Conservation (phyloP, 371 early-diverging fungal genomes). For the Encephalitozoon hellem region DNA sequence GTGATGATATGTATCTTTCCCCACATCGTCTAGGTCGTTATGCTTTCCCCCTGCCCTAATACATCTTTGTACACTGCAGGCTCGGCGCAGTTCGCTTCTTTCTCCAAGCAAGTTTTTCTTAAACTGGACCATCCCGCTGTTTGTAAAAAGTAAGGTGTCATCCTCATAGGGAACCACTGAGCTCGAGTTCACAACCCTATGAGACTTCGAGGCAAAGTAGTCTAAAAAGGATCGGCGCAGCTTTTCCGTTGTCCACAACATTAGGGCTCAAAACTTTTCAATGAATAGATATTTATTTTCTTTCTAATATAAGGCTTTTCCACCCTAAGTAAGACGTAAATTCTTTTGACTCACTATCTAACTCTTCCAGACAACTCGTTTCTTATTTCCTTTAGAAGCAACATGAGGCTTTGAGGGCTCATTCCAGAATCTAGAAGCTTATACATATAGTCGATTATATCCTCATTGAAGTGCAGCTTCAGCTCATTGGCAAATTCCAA, state of each 20-base stretch:
- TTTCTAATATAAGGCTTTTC: not conserved
- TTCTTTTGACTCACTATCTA: not conserved
- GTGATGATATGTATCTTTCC: conserved; percentile 98
- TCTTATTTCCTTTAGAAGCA: conserved; percentile 2
- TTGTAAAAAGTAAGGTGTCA: conserved; percentile 90
- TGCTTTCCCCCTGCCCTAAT: conserved; percentile 81
- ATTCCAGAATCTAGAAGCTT: conserved; percentile 30
- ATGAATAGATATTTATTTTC: not conserved
- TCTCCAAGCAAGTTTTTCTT: conserved; percentile 93
- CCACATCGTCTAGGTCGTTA: conserved; percentile 99
- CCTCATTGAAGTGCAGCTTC: conserved; percentile 19
- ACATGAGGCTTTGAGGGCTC: not conserved
- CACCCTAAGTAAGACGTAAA: not conserved
- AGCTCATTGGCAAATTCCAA: conserved; percentile 7
- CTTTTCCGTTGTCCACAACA: conserved; percentile 33
- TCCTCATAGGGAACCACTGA: conserved; percentile 89
- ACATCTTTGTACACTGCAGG: conserved; percentile 75
- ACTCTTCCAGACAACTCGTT: conserved; percentile 2
- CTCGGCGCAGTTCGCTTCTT: conserved; percentile 76
- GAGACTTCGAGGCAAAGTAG: conserved; percentile 72
- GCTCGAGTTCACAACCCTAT: conserved; percentile 75
- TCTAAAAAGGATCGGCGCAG: conserved; percentile 70
- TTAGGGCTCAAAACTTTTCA: conserved; percentile 9
- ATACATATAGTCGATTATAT: conserved; percentile 13
- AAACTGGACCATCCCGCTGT: conserved; percentile 99